Evolutionary conservation across 1,139 yeast genomes (phyloP), one percentile per base, ranked within the genome.

Genomic region (Groenewaldozyma sp.): DNA sequence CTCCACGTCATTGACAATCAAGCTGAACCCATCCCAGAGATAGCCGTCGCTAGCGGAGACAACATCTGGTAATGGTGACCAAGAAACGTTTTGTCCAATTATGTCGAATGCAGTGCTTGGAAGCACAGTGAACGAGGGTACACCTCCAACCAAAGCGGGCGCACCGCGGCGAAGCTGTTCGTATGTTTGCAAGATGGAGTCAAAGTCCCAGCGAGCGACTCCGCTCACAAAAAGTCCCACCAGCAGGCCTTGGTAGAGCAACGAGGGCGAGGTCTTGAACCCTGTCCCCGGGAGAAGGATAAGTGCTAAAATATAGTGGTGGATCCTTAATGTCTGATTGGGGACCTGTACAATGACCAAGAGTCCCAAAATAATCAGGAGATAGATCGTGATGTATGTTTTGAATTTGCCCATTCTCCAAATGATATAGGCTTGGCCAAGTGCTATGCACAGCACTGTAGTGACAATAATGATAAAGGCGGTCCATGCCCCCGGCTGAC

Each of bases 191-290:
- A 82, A 76, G 43, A 88, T 78, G 18, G 95, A 78, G 2, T 94
- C 97, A 53, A 82, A 78, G 39, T 93, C 96, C 98, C 98, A 88
- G 44, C 94, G 68, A 0, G 94, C 78, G 2, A 86, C 76, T 0
- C 98, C 98, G 18, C 91, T 81, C 6, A 87, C 68, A 41, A 82
- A 72, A 28, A 88, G 65, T 0, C 97, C 98, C 1, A 84, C 59
- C 20, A 91, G 64, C 2, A 91, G 71, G 1, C 97, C 97, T 56
- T 87, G 95, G 55, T 86, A 81, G 39, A 81, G 65, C 34, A 74
- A 54, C 1, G 94, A 87, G 45, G 80, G 68, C 0, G 95, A 82
- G 10, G 86, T 76, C 37, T 56, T 53, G 40, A 64, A 56, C 2
- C 60, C 60, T 37, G 95, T 84, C 0, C 96, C 97, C 0, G 95